Evolutionary conservation across 2,329 filamentous ascomycete species (phyloP), one percentile per base, ranked within the genome.

Genomic region (Alternaria alternata): DNA sequence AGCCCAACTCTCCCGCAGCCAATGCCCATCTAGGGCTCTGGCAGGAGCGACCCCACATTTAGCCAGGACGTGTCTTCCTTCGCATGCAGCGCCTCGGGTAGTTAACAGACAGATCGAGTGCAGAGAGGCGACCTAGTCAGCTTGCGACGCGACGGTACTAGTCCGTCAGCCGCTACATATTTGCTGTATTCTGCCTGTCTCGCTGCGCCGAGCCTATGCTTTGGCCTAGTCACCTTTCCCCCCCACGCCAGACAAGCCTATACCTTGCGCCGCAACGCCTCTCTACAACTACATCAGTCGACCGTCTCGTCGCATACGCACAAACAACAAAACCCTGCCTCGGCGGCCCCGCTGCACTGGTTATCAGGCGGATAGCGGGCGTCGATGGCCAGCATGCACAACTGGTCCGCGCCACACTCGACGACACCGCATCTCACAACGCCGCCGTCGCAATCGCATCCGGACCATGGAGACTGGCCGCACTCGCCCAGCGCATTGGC

Each of bases 361-460:
- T 61, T 39, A 60, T 58, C 51, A 41, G 61, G 59, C 58, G 59
- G 55, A 57, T 51, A 60, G 63, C 57, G 58, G 63, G 53, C 62
- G 62, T 64, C 66, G 57, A 75, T 75, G 71, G 68, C 69, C 67
- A 72, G 70, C 69, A 67, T 62, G 61, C 59, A 65, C 57, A 14
- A 47, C 52, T 54, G 53, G 51, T 36, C 60, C 53, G 53, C 66
- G 46, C 53, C 53, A 57, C 57, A 61, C 57, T 53, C 59, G 59
- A 59, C 55, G 59, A 64, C 64, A 18, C 54, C 67, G 42, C 53
- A 60, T 46, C 51, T 57, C n/a, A 43, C 60, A 55, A 57, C 57
- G n/a, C 65, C 49, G 51, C 58, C 57, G 32, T 56, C 57, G 32
- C 58, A 53, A 46, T 16, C 44, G 48, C 43, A 53, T 38, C 39